phyloP scores from a whole-genome alignment of 148 eudicot species.

The Chenopodium formosanum region DNA sequence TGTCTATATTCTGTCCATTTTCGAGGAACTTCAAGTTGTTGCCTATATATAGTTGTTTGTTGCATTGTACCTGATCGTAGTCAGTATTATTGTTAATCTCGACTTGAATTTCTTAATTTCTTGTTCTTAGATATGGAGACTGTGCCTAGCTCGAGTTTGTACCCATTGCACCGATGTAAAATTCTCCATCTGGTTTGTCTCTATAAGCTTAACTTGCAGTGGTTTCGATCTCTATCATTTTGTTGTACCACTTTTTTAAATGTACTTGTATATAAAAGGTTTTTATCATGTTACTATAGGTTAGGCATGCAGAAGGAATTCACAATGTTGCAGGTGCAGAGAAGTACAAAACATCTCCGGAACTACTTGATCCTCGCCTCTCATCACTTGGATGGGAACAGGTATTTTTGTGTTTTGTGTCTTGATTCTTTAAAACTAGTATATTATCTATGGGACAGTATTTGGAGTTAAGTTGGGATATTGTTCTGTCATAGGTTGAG shows the following conservation, averaged over 20 bases:
- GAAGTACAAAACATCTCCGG: constrained; percentile 45
- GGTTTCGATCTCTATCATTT: not conserved
- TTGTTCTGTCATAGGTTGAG: constrained; percentile 44
- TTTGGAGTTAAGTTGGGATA: not conserved
- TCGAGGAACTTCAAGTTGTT: not conserved
- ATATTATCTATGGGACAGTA: not conserved
- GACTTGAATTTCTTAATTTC: not conserved
- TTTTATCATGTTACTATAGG: constrained; percentile 33
- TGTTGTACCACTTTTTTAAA: not conserved
- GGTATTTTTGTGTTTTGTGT: constrained; percentile 29
- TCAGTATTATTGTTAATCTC: not conserved
- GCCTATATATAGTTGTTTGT: not conserved
- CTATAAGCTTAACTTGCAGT: not conserved
- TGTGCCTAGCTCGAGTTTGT: constrained; percentile 36
- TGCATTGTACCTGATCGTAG: not conserved
- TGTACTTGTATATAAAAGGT: not conserved
- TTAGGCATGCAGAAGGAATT: constrained; percentile 80
- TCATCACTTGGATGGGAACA: constrained; percentile 80
- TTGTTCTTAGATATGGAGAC: constrained; percentile 13
- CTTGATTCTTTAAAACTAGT: not conserved
- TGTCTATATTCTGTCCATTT: not conserved
- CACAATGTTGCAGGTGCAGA: constrained; percentile 63
- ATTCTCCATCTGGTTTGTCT: constrained; percentile 67
- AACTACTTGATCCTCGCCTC: constrained; percentile 61
- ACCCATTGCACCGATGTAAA: constrained; percentile 65